Evolutionary conservation across 805 yeast species (phyloP), one percentile per base, ranked within the genome.

Genomic region (Sugiyamaella qingdaonensis): DNA sequence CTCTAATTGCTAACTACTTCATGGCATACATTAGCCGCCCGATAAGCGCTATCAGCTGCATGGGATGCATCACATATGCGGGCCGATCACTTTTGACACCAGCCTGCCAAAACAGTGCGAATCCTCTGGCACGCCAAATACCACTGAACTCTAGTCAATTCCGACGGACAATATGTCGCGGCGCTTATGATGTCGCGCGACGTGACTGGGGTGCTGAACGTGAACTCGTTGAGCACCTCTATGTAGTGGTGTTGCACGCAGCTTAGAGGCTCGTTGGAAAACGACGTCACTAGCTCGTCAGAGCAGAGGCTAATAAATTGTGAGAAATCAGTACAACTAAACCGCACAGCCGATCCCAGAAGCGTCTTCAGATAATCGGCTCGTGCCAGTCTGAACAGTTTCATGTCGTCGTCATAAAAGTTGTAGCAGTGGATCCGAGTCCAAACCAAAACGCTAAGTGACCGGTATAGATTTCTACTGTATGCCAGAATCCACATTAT

Each of bases 291-390:
- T 8, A 54, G 37, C 48, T 56, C 59, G 9, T 31, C 45, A 10
- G 39, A 16, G 27, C 58, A 54, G 10, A 46, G 46, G 16, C 16
- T 13, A 34, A 14, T 34, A 34, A 34, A 34, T 9, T 34, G 37
- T 4, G 37, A 3, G 8, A 34, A n/a, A 9, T 34, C 16, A n/a
- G 16, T 5, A 34, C 19, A 39, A 16, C 24, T 19, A 16, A 39
- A 39, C 43, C 43, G 19, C 21, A 39, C 21, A 16, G 43, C 43
- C 10, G 51, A 27, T 36, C 48, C 44, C 18, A 54, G 45, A 14
- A 53, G 34, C 10, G 41, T 46, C 34, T 37, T 47, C 10, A 57
- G 36, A 48, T 43, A 54, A 34, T 53, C 57, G 5, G 57, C 58
- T 24, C 60, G 35, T 52, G 43, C 43, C 21, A 45, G 21, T 11